Conservation (phyloP, 2,329 filamentous ascomycete genomes). For the Aspergillus quadricinctus region DNA sequence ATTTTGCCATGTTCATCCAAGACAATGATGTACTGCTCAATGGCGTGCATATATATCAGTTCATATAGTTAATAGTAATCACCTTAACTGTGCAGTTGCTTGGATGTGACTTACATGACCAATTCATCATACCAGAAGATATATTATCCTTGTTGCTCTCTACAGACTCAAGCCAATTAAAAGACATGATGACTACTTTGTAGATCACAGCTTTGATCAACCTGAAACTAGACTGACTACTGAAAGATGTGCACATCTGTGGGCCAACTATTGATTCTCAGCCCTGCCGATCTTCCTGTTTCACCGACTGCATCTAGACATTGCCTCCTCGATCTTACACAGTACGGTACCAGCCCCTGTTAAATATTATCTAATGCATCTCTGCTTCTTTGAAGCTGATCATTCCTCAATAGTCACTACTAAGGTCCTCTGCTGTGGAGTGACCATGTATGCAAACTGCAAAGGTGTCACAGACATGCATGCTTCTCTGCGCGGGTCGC, state of each 20-base stretch:
- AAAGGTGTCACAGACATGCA: no score
- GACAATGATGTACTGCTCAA: background rate
- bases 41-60: background rate
- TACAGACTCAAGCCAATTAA: background rate
- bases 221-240: background rate
- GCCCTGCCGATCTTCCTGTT: background rate
- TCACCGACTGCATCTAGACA: no score
- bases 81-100: background rate
- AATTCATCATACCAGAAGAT: no score
- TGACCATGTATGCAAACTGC: background rate
- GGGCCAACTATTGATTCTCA: background rate
- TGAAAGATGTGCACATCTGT: background rate
- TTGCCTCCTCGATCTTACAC: background rate
- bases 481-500: no score
- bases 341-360: background rate
- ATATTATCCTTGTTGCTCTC: no score
- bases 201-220: background rate
- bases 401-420: background rate
- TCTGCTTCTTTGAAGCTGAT: background rate
- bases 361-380: no score
- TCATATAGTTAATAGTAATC: background rate
- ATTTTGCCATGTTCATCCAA: background rate
- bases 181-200: background rate
- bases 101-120: background rate
- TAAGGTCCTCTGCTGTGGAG: background rate